Percentiles rank a stretch among this genome's conserved stretches.
Evolutionary conservation across 805 yeast species (phyloP).

Genomic region (Hanseniaspora taiwanica): DNA sequence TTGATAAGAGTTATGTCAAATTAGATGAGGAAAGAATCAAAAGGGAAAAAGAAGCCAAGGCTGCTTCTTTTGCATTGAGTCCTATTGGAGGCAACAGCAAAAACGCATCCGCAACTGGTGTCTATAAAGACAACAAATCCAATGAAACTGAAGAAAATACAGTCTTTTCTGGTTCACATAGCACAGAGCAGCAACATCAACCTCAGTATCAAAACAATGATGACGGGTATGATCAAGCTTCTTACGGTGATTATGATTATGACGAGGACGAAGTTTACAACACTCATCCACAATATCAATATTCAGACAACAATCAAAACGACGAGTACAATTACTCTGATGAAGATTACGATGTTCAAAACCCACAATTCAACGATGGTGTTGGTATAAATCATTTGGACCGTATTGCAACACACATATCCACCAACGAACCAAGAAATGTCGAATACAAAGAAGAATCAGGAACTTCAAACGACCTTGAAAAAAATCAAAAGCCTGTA

Average conservation of each 20-base stretch:
- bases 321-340: background rate
- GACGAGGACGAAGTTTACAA: background rate
- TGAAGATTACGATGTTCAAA: background rate
- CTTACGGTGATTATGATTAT: background rate
- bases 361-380: background rate
- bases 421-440: constrained; percentile 1
- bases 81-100: constrained; percentile 7
- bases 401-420: background rate
- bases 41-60: constrained; percentile 30
- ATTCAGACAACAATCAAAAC: background rate
- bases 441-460: constrained; percentile 5
- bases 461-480: constrained; percentile 2
- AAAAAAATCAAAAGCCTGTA: constrained; percentile 1
- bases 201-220: background rate
- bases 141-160: background rate
- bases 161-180: background rate
- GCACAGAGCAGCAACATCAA: background rate
- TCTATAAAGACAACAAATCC: background rate
- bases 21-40: constrained; percentile 25
- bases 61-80: constrained; percentile 30
- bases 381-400: background rate
- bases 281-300: background rate
- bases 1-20: constrained; percentile 16
- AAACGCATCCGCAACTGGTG: background rate
- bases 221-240: background rate